Conservation (phyloP, 345 rosid species). For the Psidium friedrichsthalianum region DNA sequence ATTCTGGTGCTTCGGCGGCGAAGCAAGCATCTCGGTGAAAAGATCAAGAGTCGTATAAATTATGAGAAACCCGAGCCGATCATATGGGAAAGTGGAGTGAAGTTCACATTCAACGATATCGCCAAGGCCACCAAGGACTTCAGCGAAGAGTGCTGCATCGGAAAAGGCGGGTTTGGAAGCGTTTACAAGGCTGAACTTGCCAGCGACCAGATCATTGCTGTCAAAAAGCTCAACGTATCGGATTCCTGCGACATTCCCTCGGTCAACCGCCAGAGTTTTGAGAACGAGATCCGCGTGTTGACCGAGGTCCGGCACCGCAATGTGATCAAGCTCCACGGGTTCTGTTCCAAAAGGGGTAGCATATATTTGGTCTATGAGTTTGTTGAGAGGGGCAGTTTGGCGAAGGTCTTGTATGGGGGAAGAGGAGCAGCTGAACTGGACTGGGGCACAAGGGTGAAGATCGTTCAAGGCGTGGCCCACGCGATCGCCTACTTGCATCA, state of each 20-base stretch:
- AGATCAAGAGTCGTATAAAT: constrained; percentile 1
- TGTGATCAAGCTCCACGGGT: constrained; percentile 54
- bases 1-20: constrained; percentile 2
- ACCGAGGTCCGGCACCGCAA: constrained; percentile 49
- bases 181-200: constrained; percentile 42
- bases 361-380: constrained; percentile 53
- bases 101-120: constrained; percentile 42
- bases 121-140: constrained; percentile 44
- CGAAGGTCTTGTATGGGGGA: constrained; percentile 22
- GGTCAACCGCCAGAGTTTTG: constrained; percentile 27
- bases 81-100: constrained; percentile 48
- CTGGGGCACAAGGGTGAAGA: constrained; percentile 33
- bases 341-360: constrained; percentile 31
- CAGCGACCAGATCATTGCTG: constrained; percentile 36
- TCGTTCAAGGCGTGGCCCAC: constrained; percentile 53
- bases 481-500: constrained; percentile 63
- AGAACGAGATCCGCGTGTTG: constrained; percentile 43
- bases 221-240: constrained; percentile 32
- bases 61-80: constrained; percentile 7
- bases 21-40: constrained; percentile 16
- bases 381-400: constrained; percentile 44
- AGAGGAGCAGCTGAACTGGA: constrained; percentile 20
- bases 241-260: constrained; percentile 23
- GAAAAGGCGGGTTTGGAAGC: constrained; percentile 56
- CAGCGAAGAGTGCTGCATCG: constrained; percentile 36